phyloP scores from a whole-genome alignment of 2,329 filamentous ascomycete genomes.

The Exophiala phaeomuriformis region DNA sequence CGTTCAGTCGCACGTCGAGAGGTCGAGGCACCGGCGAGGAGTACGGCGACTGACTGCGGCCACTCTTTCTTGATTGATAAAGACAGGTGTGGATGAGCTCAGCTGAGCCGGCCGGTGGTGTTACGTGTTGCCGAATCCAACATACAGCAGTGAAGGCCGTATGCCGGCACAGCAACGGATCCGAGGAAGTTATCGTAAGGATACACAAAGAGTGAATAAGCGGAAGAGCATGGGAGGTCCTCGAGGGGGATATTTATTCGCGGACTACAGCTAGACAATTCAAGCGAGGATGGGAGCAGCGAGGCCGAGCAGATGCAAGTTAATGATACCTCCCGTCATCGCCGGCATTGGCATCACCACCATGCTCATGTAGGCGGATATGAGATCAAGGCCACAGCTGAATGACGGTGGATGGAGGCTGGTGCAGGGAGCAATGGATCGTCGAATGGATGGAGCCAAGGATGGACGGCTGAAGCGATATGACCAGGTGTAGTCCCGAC shows the following conservation, averaged over 20 bases:
- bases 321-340: not conserved
- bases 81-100: not conserved
- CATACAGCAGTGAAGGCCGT: not conserved
- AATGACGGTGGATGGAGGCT: not conserved
- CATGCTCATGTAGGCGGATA: not conserved
- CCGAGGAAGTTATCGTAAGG: not conserved
- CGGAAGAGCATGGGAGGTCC: not conserved
- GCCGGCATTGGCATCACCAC: not conserved
- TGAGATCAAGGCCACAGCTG: not conserved
- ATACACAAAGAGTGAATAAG: not conserved
- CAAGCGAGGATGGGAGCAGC: not conserved
- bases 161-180: not conserved
- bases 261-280: no score
- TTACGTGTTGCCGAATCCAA: not conserved
- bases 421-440: not conserved
- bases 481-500: not conserved
- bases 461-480: not conserved
- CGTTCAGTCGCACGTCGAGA: not conserved
- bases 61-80: not conserved
- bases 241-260: not conserved
- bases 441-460: not conserved
- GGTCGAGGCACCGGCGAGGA: not conserved
- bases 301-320: not conserved
- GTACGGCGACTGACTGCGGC: not conserved
- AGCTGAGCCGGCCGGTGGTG: not conserved